A percentile compares a stretch with the other conserved stretches of the same genome.
Evolutionary conservation across 441 rosid genomes (phyloP).

Genomic region (Flueggea neowawraea): DNA sequence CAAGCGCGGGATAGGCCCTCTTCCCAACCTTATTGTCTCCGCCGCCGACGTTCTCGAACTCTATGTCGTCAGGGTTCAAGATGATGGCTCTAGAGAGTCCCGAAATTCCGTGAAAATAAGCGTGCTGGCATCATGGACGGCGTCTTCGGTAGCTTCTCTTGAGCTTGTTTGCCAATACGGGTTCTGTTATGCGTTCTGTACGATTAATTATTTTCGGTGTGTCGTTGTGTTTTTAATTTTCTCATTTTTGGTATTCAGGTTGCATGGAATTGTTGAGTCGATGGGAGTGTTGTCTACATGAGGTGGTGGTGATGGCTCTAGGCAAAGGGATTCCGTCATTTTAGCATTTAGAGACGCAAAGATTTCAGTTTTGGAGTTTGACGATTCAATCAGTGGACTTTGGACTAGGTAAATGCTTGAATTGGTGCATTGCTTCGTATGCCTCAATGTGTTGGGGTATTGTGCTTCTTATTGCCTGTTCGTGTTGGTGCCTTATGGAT

Average conservation of each 20-base stretch:
- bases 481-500: conserved; percentile 9
- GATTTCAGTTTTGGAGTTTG: conserved; percentile 86
- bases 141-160: conserved; percentile 74
- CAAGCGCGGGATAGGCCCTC: conserved; percentile 56
- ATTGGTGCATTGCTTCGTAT: background rate
- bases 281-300: conserved; percentile 71
- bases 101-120: conserved; percentile 45
- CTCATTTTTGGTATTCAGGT: conserved; percentile 31
- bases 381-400: conserved; percentile 88
- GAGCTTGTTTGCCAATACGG: conserved; percentile 95
- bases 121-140: conserved; percentile 87
- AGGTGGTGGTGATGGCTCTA: conserved; percentile 54
- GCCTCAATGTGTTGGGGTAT: conserved; percentile 1
- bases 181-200: conserved; percentile 21
- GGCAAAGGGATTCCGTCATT: conserved; percentile 80
- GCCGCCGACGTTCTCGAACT: conserved; percentile 85
- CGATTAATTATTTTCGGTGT: background rate
- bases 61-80: conserved; percentile 80
- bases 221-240: background rate
- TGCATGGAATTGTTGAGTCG: conserved; percentile 94
- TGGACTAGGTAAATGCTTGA: conserved; percentile 52
- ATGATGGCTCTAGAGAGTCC: conserved; percentile 52
- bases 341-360: conserved; percentile 84
- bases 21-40: conserved; percentile 75
- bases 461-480: conserved; percentile 10